Percentiles rank a stretch among this genome's conserved stretches.
phyloP scores from a whole-genome alignment of 2,329 filamentous ascomycete species.

The Diaporthe citri region DNA sequence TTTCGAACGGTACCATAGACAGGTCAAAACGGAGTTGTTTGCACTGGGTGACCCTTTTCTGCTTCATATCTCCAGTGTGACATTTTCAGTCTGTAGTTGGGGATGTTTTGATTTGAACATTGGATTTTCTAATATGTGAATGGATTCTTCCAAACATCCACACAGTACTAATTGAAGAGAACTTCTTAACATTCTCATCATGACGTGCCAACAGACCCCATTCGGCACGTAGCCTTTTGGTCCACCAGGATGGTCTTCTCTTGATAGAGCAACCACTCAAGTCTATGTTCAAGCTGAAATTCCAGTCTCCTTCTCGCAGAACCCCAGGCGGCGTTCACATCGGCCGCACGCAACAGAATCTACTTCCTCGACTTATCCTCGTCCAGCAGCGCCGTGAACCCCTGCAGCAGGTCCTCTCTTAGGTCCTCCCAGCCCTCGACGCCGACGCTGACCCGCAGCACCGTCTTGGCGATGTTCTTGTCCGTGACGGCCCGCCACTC shows the following conservation, averaged over 20 bases:
- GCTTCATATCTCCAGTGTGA: background rate
- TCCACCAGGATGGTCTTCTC: background rate
- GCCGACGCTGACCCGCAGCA: slow-evolving; percentile 87
- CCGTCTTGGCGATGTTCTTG: slow-evolving; percentile 73
- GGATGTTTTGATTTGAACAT: background rate
- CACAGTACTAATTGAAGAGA: background rate
- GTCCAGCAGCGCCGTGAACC: slow-evolving; percentile 67
- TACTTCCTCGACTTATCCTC: slow-evolving; percentile 42
- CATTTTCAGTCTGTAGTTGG: background rate
- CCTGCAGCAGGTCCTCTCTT: slow-evolving; percentile 78
- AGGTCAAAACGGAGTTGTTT: background rate
- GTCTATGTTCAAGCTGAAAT: background rate
- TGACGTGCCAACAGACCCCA: background rate
- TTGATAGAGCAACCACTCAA: background rate
- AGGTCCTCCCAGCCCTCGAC: slow-evolving; percentile 91
- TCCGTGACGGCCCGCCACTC: slow-evolving; percentile 97
- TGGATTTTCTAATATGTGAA: background rate
- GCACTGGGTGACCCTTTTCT: background rate
- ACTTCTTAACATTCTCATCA: background rate
- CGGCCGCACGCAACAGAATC: background rate
- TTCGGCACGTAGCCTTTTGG: background rate
- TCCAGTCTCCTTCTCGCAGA: background rate
- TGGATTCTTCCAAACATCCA: background rate
- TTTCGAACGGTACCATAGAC: background rate
- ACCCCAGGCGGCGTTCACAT: background rate